Conservation (phyloP, 2,329 filamentous ascomycete genomes). For the Plenodomus biglobosus region DNA sequence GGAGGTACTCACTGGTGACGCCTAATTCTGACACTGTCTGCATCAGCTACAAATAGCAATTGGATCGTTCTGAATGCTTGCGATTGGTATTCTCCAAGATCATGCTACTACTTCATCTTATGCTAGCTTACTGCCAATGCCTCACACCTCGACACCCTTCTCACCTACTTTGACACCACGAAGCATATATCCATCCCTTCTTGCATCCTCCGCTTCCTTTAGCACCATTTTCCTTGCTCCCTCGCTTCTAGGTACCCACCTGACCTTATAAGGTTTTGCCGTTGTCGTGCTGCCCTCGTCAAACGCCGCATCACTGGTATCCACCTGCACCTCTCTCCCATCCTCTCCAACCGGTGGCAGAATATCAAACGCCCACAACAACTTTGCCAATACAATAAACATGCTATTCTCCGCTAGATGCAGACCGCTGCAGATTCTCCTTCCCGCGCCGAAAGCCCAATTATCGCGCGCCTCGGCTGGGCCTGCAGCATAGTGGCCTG, state of each 20-base stretch:
- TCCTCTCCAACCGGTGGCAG: slow-evolving; percentile 38
- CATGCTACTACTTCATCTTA: neutral
- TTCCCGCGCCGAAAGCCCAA: slow-evolving; percentile 47
- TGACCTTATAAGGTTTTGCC: slow-evolving; percentile 35
- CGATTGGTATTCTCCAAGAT: too few species aligned
- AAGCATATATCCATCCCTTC: slow-evolving; percentile 36
- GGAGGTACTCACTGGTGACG: too few species aligned
- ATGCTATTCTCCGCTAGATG: slow-evolving; percentile 49
- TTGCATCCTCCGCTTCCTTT: slow-evolving; percentile 31
- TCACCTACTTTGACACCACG: slow-evolving; percentile 35
- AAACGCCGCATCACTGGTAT: slow-evolving; percentile 41
- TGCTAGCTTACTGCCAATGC: neutral
- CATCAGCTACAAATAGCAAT: too few species aligned
- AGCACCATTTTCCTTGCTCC: slow-evolving; percentile 22
- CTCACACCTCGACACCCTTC: slow-evolving; percentile 22
- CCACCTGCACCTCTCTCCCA: slow-evolving; percentile 43
- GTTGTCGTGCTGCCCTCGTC: slow-evolving; percentile 34
- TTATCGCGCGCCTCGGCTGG: slow-evolving; percentile 40
- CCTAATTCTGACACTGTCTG: too few species aligned
- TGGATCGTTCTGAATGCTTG: too few species aligned
- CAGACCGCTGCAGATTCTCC: slow-evolving; percentile 48
- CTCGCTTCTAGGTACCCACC: slow-evolving; percentile 29
- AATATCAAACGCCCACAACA: slow-evolving; percentile 54
- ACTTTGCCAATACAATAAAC: slow-evolving; percentile 48
- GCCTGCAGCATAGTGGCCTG: slow-evolving; percentile 39